Base-by-base conservation (phyloP, 768 basidiomycete genomes). In the Neoboletus subvelutipes region DNA sequence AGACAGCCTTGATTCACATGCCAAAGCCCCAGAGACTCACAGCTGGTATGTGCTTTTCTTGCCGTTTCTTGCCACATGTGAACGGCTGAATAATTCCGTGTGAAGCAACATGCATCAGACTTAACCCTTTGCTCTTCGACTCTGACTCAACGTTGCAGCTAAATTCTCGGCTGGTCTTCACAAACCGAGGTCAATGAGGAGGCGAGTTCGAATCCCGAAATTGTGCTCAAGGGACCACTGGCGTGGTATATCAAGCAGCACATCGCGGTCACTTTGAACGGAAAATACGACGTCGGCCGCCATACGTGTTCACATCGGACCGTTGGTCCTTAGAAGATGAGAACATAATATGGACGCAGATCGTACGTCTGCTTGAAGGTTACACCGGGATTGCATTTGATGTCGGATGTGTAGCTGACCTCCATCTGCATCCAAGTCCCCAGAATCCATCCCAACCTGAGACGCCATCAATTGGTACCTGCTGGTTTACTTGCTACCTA, bases 51-150 rank as follows among this genome's bases (percentile, higher is more conserved):
- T 29, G n/a, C 3, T 74, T 74, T 20, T 67, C 79, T 62, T 80
- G 78, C n/a, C 77, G n/a, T n/a, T 79, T n/a, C 36, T 78, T n/a
- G n/a, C 33, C 17, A 17, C 24, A 26, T 9, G 22, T 47, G 45
- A 18, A 71, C 65, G 2, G 71, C 45, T 56, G 77, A 77, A 2
- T 42, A 26, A 9, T 64, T 64, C 4, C 75, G 46, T 20, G 71
- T 63, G 58, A 78, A 73, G 67, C 70, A 81, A 45, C 77, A 75
- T 28, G 82, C 70, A 20, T 63, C 56, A 54, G 74, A 76, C 34
- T 9, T 36, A 5, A 39, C 31, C 6, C 33, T 13, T 40, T 4
- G 2, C 18, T 40, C 33, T 22, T 29, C 10, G 5, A 53, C 28
- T 40, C 49, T 39, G 49, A 15, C 28, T 52, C 48, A 39, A 37